phyloP scores from a whole-genome alignment of 1,284 basidiomycete genomes.

The Athelia sp. region DNA sequence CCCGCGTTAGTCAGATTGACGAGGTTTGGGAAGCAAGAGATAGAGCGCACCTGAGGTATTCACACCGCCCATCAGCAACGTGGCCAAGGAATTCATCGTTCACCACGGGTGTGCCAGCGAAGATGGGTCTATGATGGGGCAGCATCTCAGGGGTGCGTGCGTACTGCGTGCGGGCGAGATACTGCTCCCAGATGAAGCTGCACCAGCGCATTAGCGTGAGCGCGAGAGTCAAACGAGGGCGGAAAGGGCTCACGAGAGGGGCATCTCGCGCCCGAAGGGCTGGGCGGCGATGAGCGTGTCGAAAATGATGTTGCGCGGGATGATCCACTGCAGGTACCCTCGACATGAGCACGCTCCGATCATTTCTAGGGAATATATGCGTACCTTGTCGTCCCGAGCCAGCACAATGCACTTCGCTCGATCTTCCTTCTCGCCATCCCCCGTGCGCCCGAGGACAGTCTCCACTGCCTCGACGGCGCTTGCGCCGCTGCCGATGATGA shows the following conservation, averaged over 20 bases:
- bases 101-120: constrained; percentile 48
- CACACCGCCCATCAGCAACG: constrained; percentile 42
- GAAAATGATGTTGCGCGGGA: constrained; percentile 49
- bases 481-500: constrained; percentile 55
- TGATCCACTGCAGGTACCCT: too few species aligned
- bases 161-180: constrained; percentile 49
- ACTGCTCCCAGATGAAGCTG: constrained; percentile 47
- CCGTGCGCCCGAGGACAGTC: constrained; percentile 34
- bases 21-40: too few species aligned
- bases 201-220: too few species aligned
- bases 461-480: constrained; percentile 63
- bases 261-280: constrained; percentile 55
- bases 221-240: too few species aligned
- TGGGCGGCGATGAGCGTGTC: constrained; percentile 51
- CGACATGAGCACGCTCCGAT: too few species aligned
- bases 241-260: constrained; percentile 10
- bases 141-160: constrained; percentile 43
- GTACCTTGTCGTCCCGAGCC: constrained; percentile 34
- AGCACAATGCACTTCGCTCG: constrained; percentile 35
- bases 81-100: constrained; percentile 53
- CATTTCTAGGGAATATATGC: too few species aligned
- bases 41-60: constrained; percentile 54
- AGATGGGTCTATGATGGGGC: constrained; percentile 37
- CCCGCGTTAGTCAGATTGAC: too few species aligned
- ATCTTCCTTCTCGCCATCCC: too few species aligned